phyloP scores from a whole-genome alignment of 768 basidiomycete species.

The Mycena galopus region DNA sequence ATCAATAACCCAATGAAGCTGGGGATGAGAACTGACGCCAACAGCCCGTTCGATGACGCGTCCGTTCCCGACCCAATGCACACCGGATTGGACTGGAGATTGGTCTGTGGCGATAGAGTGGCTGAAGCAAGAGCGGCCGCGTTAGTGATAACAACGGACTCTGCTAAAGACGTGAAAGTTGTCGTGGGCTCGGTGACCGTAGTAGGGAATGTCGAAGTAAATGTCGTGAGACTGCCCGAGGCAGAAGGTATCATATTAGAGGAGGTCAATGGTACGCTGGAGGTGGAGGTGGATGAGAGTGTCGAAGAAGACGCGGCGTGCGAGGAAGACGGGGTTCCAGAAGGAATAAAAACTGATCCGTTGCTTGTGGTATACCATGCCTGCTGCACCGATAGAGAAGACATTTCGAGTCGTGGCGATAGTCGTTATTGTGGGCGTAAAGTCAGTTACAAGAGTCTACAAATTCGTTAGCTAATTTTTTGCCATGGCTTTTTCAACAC shows the following conservation, averaged over 20 bases:
- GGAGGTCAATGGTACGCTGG: background rate
- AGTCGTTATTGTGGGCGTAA: conserved; percentile 5
- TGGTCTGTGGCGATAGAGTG: conserved; percentile 18
- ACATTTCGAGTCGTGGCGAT: background rate
- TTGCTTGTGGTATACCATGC: conserved; percentile 36
- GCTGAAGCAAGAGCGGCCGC: conserved; percentile 18
- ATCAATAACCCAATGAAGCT: conserved; percentile 70
- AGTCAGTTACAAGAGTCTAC: background rate
- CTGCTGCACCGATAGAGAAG: conserved; percentile 13
- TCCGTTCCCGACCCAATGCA: conserved; percentile 79
- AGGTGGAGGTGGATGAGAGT: conserved; percentile 7
- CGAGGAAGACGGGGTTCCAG: conserved; percentile 16
- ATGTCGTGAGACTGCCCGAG: conserved; percentile 26
- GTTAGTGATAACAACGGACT: conserved; percentile 29
- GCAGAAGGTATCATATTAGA: conserved; percentile 3
- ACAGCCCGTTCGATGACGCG: conserved; percentile 69
- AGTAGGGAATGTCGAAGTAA: conserved; percentile 29
- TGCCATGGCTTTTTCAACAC: background rate
- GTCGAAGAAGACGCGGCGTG: conserved; percentile 8
- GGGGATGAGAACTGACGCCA: conserved; percentile 71
- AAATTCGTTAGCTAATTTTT: conserved; percentile 7
- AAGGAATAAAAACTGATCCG: conserved; percentile 34
- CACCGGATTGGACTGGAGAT: conserved; percentile 49
- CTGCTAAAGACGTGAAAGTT: conserved; percentile 31
- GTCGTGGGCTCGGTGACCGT: conserved; percentile 27